Conservation (phyloP, 2,329 filamentous ascomycete species). For the Talaromyces sp. region DNA sequence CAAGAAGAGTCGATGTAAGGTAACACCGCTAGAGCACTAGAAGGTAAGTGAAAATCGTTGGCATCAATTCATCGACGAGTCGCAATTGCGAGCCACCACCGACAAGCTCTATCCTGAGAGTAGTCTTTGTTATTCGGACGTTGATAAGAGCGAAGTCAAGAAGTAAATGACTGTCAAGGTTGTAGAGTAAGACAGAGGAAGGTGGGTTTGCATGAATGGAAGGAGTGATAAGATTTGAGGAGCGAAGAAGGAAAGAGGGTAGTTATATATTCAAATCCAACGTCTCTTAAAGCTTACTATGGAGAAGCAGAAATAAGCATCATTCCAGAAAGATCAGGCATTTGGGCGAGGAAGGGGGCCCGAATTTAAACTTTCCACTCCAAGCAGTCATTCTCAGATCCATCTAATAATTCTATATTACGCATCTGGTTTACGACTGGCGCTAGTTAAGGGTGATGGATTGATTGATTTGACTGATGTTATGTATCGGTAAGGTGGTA, state of each 20-base stretch:
- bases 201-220: not conserved
- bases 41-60: not conserved
- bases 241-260: not conserved
- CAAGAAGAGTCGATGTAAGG: not conserved
- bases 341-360: slow-evolving; percentile 3
- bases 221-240: not conserved
- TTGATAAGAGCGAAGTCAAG: not conserved
- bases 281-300: not conserved
- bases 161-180: not conserved
- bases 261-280: not conserved
- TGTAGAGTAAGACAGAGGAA: not conserved
- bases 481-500: slow-evolving; percentile 6
- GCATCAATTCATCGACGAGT: slow-evolving; percentile 1
- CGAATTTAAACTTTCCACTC: slow-evolving; percentile 6
- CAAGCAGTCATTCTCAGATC: slow-evolving; percentile 13
- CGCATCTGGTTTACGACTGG: not conserved
- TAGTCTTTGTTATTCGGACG: no score
- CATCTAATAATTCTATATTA: slow-evolving; percentile 5
- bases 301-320: slow-evolving; percentile 4
- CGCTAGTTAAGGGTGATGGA: not conserved
- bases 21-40: not conserved
- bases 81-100: slow-evolving; percentile 1
- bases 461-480: not conserved
- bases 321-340: slow-evolving; percentile 6
- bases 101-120: not conserved